Conservation (phyloP, 352 stramenopile species). For the Phytophthora sojae region DNA sequence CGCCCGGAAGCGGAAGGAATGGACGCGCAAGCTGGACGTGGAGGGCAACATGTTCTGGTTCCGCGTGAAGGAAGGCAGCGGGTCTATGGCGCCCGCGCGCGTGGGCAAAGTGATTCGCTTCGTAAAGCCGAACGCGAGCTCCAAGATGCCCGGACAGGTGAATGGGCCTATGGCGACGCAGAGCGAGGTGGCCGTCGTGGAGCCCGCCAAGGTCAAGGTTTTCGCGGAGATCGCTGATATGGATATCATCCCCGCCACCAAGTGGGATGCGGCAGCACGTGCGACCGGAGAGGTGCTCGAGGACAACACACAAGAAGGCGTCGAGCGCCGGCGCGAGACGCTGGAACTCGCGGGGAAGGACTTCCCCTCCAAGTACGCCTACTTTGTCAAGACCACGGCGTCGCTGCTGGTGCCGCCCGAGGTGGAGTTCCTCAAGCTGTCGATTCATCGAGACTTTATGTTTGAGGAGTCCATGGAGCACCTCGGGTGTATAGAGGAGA, state of each 20-base stretch:
- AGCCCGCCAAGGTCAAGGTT: conserved; percentile 38
- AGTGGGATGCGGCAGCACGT: conserved; percentile 42
- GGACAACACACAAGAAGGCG: conserved; percentile 27
- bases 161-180: conserved; percentile 23
- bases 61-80: conserved; percentile 31
- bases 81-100: conserved; percentile 19
- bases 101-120: conserved; percentile 44
- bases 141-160: conserved; percentile 42
- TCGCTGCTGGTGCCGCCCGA: conserved; percentile 48
- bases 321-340: conserved; percentile 42
- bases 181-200: conserved; percentile 44
- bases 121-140: conserved; percentile 31
- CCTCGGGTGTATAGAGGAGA: conserved; percentile 59
- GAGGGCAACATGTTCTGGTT: conserved; percentile 70
- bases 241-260: conserved; percentile 46
- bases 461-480: conserved; percentile 76
- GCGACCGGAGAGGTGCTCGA: conserved; percentile 46
- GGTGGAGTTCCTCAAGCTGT: conserved; percentile 59
- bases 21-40: conserved; percentile 62
- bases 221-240: conserved; percentile 44
- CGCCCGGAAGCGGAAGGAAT: conserved; percentile 60
- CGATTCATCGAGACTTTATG: conserved; percentile 57
- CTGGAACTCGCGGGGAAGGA: conserved; percentile 43
- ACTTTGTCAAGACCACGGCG: conserved; percentile 52
- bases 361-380: conserved; percentile 61